Evolutionary conservation across 768 basidiomycete species (phyloP).

Genomic region (Russula lepida): DNA sequence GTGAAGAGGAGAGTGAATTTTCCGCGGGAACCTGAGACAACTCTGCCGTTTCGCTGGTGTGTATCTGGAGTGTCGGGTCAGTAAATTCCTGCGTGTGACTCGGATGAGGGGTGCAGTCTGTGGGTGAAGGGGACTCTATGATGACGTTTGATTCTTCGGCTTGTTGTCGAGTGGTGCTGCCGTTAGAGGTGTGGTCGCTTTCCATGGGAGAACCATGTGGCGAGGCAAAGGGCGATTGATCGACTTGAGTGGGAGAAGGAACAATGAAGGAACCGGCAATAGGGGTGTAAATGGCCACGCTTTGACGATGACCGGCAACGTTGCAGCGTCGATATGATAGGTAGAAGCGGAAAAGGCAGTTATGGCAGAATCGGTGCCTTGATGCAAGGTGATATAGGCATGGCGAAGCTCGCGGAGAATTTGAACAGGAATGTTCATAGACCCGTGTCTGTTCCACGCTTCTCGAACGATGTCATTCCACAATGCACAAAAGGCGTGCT

Average conservation of each 20-base stretch:
- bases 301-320: neutral
- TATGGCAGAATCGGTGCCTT: neutral
- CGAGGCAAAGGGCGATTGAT: neutral
- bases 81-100: neutral
- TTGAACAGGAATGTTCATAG: neutral
- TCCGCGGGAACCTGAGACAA: neutral
- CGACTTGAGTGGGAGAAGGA: neutral
- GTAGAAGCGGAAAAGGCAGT: neutral
- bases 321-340: neutral
- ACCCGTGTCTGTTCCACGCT: neutral
- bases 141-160: neutral
- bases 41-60: neutral
- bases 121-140: neutral
- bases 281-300: neutral
- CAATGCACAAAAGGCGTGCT: neutral
- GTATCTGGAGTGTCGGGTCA: neutral
- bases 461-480: neutral
- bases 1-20: neutral
- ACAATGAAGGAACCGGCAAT: neutral
- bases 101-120: neutral
- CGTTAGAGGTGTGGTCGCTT: neutral
- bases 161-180: neutral
- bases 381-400: neutral
- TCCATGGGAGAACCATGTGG: neutral
- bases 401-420: neutral